Evolutionary conservation across 768 basidiomycete species (phyloP).

Genomic region (Mycena haematopus): DNA sequence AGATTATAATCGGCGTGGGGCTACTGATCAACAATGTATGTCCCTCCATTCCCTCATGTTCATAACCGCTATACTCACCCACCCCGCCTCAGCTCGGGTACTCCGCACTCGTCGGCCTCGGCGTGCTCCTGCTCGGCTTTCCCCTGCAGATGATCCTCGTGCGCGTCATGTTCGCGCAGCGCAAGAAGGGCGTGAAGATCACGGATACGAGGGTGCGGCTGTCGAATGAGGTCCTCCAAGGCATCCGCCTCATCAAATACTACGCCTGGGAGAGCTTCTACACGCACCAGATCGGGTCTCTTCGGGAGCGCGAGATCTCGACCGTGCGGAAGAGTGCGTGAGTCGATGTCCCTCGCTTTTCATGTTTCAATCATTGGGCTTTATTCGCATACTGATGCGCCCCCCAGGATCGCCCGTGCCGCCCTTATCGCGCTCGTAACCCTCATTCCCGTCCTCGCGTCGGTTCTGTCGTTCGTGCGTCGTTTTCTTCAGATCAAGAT

Average conservation of each 20-base stretch:
- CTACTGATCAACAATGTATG: conserved; percentile 65
- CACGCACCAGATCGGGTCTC: conserved; percentile 44
- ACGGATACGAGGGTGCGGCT: conserved; percentile 73
- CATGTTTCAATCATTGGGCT: too few relatives aligned
- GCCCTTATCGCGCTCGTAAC: conserved; percentile 36
- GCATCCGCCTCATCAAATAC: conserved; percentile 69
- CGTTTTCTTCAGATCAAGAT: not conserved
- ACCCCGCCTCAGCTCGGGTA: conserved; percentile 56
- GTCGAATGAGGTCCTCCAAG: conserved; percentile 70
- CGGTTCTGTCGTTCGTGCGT: conserved; percentile 49
- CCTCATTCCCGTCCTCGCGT: conserved; percentile 46
- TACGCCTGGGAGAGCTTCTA: conserved; percentile 68
- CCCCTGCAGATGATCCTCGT: conserved; percentile 64
- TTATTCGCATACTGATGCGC: too few relatives aligned
- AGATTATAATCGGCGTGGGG: conserved; percentile 64
- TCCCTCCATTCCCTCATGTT: not conserved
- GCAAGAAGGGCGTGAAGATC: conserved; percentile 63
- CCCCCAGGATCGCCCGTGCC: conserved; percentile 32
- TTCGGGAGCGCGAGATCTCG: conserved; percentile 47
- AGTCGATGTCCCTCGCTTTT: not conserved
- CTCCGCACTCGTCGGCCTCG: conserved; percentile 72
- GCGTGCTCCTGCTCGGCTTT: conserved; percentile 60
- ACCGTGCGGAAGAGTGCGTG: conserved; percentile 40
- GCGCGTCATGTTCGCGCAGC: conserved; percentile 56
- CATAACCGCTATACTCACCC: too few relatives aligned